Conservation (phyloP, 208 protist species). For the Trichomonas gallinae region DNA sequence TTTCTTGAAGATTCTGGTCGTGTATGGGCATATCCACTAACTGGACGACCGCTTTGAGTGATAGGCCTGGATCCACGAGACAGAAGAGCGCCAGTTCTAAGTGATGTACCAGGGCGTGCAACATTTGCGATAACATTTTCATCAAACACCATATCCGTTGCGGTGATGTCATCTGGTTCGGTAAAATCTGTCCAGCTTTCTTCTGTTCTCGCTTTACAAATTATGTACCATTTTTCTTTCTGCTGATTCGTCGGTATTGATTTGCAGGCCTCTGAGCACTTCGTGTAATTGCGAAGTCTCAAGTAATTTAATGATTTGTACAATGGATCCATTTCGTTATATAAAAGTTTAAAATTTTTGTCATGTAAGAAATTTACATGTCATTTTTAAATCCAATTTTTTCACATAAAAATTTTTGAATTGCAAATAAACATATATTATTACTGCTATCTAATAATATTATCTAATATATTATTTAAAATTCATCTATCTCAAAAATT, state of each 20-base stretch:
- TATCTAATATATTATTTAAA: too few species aligned
- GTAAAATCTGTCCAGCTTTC: conserved; percentile 17
- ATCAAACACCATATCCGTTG: neutral
- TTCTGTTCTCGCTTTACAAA: neutral
- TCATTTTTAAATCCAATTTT: too few species aligned
- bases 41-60: neutral
- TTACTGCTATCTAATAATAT: too few species aligned
- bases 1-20: neutral
- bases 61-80: neutral
- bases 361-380: too few species aligned
- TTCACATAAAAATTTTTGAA: too few species aligned
- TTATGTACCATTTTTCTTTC: conserved; percentile 24
- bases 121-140: neutral
- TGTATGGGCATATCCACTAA: neutral
- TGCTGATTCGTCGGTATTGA: neutral
- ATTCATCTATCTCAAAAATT: too few species aligned
- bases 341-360: neutral
- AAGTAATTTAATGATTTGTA: conserved; percentile 1
- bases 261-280: conserved; percentile 3
- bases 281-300: neutral
- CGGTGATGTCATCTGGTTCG: neutral
- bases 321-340: neutral
- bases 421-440: too few species aligned
- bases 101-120: conserved; percentile 8
- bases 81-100: neutral